phyloP scores from a whole-genome alignment of 345 rosid genomes.

The Eucalyptus marginata region DNA sequence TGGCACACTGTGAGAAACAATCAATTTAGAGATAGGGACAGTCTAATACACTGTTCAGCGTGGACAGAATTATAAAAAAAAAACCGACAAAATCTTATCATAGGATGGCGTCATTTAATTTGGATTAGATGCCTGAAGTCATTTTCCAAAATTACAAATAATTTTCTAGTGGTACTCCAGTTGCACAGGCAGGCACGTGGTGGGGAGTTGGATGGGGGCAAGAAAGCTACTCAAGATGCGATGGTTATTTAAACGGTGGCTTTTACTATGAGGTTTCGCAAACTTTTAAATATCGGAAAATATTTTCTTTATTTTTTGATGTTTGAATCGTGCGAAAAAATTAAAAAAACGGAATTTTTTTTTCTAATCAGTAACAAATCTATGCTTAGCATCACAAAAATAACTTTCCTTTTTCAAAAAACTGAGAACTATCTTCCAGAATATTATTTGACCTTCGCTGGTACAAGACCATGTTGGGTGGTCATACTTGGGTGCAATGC shows the following conservation, averaged over 20 bases:
- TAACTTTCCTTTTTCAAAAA: background rate
- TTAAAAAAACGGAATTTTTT: fast-evolving
- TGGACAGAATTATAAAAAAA: background rate
- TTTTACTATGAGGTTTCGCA: background rate
- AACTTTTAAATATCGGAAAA: background rate
- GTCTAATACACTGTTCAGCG: background rate
- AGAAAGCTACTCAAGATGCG: too few relatives aligned
- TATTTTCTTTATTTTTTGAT: too few relatives aligned
- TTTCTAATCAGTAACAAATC: background rate
- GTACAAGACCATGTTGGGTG: background rate
- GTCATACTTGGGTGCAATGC: background rate
- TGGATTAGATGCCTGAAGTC: background rate
- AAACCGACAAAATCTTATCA: background rate
- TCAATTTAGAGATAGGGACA: background rate
- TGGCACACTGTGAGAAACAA: background rate
- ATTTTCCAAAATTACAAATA: too few relatives aligned
- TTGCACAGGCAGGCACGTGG: background rate
- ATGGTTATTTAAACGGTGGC: background rate
- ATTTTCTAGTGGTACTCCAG: background rate
- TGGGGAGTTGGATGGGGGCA: background rate
- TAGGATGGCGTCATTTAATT: background rate
- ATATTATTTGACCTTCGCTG: background rate
- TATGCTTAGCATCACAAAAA: background rate
- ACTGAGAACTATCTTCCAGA: background rate
- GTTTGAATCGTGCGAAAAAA: background rate